Base-by-base conservation (phyloP, 192 early-diverging fungal genomes). In the Coemansia sp. region DNA sequence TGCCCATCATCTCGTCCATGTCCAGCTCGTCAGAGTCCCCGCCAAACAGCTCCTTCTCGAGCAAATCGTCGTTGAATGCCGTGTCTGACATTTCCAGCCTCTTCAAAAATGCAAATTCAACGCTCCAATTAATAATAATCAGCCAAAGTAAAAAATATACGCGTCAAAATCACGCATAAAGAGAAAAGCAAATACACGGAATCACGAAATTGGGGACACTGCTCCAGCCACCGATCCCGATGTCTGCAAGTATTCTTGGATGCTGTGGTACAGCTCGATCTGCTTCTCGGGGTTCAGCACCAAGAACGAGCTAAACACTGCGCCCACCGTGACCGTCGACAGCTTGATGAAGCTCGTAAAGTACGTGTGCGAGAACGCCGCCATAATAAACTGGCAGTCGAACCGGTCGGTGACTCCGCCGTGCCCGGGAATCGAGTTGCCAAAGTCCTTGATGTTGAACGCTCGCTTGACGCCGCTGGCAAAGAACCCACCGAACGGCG, bases 371-470 rank as follows among this genome's bases (percentile, higher is more conserved):
- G 93, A 89, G 70, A 98, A 97, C 31, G 92, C 77, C 2, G 90
- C 94, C 94, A 97, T 98, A 57, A 98, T 75, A 69, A 98, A 94
- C 84, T 98, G 96, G 71, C 96, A 98, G 71, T 98, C 94, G 85
- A 98, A 94, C 23, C 96, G 88, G 80, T 98, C 96, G 0, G 96
- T 97, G 25, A 97, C 84, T 25, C 96, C 96, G 64, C 96, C 96
- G 62, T 98, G 96, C 20, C 96, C 96, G 5, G 96, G 96, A 62
- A 98, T 98, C 34, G 89, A 93, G 69, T 96, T 88, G 10, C 93
- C 91, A 81, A 96, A 98, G 71, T 98, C 96, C 74, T 98, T 97
- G 73, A 96, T 90, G 51, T 96, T 93, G 82, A 98, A 96, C 1
- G 96, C 96, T 26, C 96, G 85, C 77, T 98, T 98, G 59, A 95